Conservation (phyloP, 257 asterid genomes). For the Thymus mandschuricus region DNA sequence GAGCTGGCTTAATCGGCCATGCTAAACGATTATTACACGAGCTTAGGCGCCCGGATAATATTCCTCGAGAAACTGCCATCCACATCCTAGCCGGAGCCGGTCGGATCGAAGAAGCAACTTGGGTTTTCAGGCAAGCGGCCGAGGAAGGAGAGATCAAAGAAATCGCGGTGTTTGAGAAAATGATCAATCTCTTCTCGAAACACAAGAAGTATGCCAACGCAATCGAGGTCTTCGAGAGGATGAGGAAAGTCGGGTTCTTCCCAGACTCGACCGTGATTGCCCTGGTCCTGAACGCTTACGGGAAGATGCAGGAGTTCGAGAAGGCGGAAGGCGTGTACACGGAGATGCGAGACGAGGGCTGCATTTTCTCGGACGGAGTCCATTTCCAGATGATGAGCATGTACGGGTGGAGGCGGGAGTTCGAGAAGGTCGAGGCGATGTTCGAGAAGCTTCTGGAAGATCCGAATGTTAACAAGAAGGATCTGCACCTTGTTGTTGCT, state of each 20-base stretch:
- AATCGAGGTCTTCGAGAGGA: conserved; percentile 81
- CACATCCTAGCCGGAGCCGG: conserved; percentile 84
- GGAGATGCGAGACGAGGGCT: conserved; percentile 81
- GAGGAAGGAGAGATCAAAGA: conserved; percentile 81
- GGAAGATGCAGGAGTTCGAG: conserved; percentile 71
- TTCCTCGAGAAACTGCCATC: conserved; percentile 84
- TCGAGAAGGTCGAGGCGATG: conserved; percentile 59
- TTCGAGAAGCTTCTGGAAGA: conserved; percentile 58
- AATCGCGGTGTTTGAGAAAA: conserved; percentile 62
- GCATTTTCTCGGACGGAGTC: conserved; percentile 74
- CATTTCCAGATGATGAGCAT: conserved; percentile 93
- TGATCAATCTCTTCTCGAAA: conserved; percentile 74
- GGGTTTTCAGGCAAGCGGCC: conserved; percentile 86
- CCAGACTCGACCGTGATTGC: conserved; percentile 69
- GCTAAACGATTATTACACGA: conserved; percentile 81
- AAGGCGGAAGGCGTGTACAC: conserved; percentile 63
- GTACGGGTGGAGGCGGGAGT: conserved; percentile 66
- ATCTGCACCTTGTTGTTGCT: conserved; percentile 78
- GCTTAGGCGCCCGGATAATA: conserved; percentile 82
- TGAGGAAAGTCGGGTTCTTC: conserved; percentile 72
- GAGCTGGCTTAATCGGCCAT: conserved; percentile 89
- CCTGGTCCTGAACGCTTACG: conserved; percentile 76
- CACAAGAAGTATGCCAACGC: conserved; percentile 66
- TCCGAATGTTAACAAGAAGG: conserved; percentile 79
- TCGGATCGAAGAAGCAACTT: conserved; percentile 89